These are phyloP conservation scores for Magnusiomyces ingens DNA, from an alignment of 1,139 yeast genomes.

Conservation along the genomic window DNA sequence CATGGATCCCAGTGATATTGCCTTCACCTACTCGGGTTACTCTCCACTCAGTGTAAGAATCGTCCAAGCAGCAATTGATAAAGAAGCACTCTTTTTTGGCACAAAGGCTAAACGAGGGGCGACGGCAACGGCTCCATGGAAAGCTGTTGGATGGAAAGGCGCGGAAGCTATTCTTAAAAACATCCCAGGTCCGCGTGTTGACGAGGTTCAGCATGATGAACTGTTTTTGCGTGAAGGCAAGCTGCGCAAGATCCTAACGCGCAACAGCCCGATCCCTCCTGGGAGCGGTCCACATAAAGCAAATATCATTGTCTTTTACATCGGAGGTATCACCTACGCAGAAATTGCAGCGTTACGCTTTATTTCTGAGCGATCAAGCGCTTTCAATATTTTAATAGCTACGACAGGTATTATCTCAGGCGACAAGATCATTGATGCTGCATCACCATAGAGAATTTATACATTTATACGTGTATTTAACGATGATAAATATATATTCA, in stretches of 20 bases:
- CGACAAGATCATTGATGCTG: slow-evolving; percentile 34
- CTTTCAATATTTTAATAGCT: slow-evolving; percentile 41
- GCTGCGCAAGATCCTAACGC: slow-evolving; percentile 30
- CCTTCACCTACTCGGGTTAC: slow-evolving; percentile 41
- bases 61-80: slow-evolving; percentile 36
- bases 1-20: slow-evolving; percentile 29
- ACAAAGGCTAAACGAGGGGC: not conserved
- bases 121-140: slow-evolving; percentile 19
- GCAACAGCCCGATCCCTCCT: slow-evolving; percentile 28
- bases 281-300: slow-evolving; percentile 26
- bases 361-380: slow-evolving; percentile 38
- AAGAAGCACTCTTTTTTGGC: slow-evolving; percentile 13
- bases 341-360: slow-evolving; percentile 63
- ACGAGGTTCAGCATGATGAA: slow-evolving; percentile 30
- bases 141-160: slow-evolving; percentile 34
- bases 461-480: not conserved
- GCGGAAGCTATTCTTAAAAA: slow-evolving; percentile 31
- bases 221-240: slow-evolving; percentile 30
- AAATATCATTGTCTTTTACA: slow-evolving; percentile 43
- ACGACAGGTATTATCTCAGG: slow-evolving; percentile 54
- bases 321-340: slow-evolving; percentile 79
- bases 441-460: slow-evolving; percentile 10
- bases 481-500: not conserved
- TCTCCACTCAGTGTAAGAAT: slow-evolving; percentile 41
- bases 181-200: slow-evolving; percentile 35